Conservation (phyloP, 176 grass and related monocot species). For the Bothriochloa decipiens region DNA sequence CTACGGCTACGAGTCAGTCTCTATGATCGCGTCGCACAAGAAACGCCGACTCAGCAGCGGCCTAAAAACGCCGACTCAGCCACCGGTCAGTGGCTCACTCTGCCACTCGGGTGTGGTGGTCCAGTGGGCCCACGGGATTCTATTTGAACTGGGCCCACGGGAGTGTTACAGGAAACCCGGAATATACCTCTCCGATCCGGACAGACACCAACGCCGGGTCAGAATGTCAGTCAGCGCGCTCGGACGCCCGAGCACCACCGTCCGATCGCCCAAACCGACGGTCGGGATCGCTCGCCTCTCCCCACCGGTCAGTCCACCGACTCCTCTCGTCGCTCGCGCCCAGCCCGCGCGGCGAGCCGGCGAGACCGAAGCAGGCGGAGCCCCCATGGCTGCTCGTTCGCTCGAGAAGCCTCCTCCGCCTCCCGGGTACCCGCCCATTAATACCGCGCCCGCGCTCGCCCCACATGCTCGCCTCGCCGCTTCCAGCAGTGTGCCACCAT, state of each 20-base stretch:
- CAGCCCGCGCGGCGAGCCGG: not conserved
- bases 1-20: no score
- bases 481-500: slow-evolving; percentile 15
- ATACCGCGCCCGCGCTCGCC: slow-evolving; percentile 3
- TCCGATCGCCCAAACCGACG: not conserved
- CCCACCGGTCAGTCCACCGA: not conserved
- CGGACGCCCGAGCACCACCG: not conserved
- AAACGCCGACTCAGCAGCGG: not conserved
- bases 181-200: slow-evolving; percentile 15
- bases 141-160: not conserved
- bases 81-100: not conserved
- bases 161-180: not conserved
- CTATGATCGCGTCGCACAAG: not conserved
- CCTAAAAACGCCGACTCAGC: not conserved
- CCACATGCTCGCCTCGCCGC: not conserved
- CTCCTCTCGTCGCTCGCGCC: not conserved
- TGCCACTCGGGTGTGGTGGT: not conserved
- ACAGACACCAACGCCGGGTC: not conserved
- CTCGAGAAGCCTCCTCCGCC: slow-evolving; percentile 32
- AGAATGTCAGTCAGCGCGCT: not conserved
- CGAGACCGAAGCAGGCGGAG: no score
- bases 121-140: not conserved
- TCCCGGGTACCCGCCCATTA: slow-evolving; percentile 10
- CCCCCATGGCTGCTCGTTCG: not conserved
- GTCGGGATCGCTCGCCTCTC: not conserved